Conservation (phyloP, 306 rosid species). For the Prunus campanulata region DNA sequence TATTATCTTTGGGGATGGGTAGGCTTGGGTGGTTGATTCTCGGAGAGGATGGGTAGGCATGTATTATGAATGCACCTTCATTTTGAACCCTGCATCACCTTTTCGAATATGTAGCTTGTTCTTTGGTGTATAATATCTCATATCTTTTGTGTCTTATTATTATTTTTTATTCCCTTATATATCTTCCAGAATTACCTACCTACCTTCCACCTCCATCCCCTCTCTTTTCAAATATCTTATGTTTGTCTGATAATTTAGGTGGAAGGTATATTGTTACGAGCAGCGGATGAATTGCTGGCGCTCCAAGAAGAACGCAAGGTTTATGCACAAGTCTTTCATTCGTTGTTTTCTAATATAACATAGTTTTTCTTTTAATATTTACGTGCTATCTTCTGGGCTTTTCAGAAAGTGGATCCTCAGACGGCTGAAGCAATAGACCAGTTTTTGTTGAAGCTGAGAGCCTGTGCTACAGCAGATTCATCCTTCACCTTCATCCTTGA, state of each 20-base stretch:
- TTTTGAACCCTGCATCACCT: neutral
- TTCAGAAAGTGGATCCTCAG: conserved; percentile 73
- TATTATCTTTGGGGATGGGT: neutral
- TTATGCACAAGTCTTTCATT: conserved; percentile 2
- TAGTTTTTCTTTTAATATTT: neutral
- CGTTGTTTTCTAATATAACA: neutral
- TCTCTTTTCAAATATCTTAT: neutral
- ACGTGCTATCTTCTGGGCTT: conserved; percentile 31
- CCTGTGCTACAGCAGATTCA: conserved; percentile 62
- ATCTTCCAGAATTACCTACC: neutral
- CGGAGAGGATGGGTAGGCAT: neutral
- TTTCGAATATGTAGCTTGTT: neutral
- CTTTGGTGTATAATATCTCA: neutral
- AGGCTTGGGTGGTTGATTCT: neutral
- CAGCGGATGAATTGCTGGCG: conserved; percentile 72
- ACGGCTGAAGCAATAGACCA: conserved; percentile 84
- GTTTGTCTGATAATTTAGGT: conserved; percentile 48
- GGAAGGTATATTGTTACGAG: conserved; percentile 86
- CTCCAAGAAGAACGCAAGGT: conserved; percentile 95
- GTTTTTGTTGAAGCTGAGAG: conserved; percentile 71
- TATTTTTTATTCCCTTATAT: neutral
- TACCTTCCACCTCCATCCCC: neutral
- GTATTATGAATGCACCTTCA: neutral
- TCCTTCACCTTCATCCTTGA: conserved; percentile 77
- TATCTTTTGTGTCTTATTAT: neutral